Conservation (phyloP, 139 green algal genomes). For the Chlamydomonas sphaeroides region DNA sequence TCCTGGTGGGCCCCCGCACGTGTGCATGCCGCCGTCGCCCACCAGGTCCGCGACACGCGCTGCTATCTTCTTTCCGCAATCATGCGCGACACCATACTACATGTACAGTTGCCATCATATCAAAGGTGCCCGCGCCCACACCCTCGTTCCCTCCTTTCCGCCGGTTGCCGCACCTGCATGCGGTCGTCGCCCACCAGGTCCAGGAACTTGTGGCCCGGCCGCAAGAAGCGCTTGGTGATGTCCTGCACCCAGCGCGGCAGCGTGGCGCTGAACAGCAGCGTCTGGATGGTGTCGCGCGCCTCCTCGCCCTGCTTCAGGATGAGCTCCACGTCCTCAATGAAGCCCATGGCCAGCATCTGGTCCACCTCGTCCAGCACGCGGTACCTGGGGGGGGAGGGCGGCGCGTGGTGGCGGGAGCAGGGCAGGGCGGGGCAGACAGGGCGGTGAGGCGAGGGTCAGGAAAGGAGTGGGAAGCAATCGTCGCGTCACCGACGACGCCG, state of each 20-base stretch:
- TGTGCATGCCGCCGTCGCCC: no score
- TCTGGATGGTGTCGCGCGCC: slow-evolving; percentile 82
- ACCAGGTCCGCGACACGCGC: no score
- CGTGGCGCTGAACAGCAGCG: slow-evolving; percentile 97
- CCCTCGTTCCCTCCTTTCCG: no score
- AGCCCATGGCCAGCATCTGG: slow-evolving; percentile 99
- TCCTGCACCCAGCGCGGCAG: slow-evolving; percentile 95
- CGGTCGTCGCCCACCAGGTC: slow-evolving; percentile 93
- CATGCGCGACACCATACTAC: no score
- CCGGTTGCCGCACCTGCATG: slow-evolving; percentile 91
- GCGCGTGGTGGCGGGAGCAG: no score
- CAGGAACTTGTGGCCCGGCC: slow-evolving; percentile 74
- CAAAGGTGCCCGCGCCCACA: no score
- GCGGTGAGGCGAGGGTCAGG: no score
- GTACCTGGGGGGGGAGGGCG: slow-evolving; percentile 56
- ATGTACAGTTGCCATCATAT: no score
- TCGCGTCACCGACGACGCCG: no score
- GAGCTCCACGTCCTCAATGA: slow-evolving; percentile 98
- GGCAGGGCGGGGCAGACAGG: background rate
- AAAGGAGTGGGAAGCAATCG: no score
- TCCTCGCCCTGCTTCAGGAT: slow-evolving; percentile 82
- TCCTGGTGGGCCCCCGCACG: no score
- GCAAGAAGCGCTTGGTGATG: slow-evolving; percentile 89
- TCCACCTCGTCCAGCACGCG: slow-evolving; percentile 98
- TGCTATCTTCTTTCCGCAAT: no score